A percentile compares a stretch with the other conserved stretches of the same genome.
Evolutionary conservation across 2,329 filamentous ascomycete genomes (phyloP).

Genomic region (Rhynchosporium graminicola): DNA sequence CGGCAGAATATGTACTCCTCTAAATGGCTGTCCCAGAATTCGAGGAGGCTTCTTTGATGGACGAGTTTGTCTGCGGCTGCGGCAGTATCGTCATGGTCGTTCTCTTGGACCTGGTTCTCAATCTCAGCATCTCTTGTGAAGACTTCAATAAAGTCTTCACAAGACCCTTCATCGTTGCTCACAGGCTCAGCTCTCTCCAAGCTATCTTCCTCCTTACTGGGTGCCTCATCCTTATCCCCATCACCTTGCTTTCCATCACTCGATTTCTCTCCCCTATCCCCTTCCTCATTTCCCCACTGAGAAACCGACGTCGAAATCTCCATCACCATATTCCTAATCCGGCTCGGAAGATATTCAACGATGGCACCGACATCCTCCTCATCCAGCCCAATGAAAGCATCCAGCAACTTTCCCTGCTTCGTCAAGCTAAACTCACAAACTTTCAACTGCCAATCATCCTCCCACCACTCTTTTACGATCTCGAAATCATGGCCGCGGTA

Average conservation of each 20-base stretch:
- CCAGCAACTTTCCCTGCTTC: not conserved
- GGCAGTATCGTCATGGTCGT: not conserved
- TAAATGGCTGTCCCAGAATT: constrained; percentile 2
- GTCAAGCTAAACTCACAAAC: not conserved
- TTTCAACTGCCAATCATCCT: not conserved
- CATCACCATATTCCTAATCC: not conserved
- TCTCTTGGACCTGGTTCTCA: not conserved
- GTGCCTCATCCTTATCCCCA: too few relatives aligned
- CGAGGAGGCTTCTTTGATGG: not conserved
- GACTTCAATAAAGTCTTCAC: too few relatives aligned
- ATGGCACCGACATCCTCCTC: not conserved
- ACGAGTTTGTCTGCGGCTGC: not conserved
- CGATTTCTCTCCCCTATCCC: not conserved
- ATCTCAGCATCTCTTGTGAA: not conserved
- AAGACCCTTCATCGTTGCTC: too few relatives aligned
- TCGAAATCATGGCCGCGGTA: not conserved
- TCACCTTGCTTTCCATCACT: too few relatives aligned
- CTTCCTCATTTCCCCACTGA: not conserved
- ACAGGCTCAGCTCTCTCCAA: too few relatives aligned
- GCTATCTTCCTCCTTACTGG: too few relatives aligned
- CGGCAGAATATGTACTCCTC: constrained; percentile 5
- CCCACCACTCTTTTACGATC: not conserved
- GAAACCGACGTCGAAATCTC: not conserved
- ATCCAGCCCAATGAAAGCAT: not conserved
- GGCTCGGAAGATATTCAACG: not conserved